Base-by-base conservation (phyloP, 495 filamentous ascomycete genomes). In the Collariella sp. region DNA sequence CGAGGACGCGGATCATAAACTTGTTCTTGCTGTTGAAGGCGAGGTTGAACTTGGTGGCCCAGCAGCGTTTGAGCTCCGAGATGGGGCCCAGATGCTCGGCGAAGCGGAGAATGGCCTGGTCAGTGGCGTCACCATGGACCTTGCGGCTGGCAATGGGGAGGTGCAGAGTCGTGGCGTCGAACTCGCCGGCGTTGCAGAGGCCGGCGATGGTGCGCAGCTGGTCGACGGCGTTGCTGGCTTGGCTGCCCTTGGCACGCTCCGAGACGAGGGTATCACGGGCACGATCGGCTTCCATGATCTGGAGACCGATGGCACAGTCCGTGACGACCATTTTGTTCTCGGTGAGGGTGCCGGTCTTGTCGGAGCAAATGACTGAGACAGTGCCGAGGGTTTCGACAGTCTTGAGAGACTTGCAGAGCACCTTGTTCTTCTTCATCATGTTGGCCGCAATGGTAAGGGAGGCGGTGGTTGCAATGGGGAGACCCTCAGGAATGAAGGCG, bases 21-120 rank as follows among this genome's bases (percentile, higher is more conserved):
- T 88, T 90, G 63, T 87, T 88, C 70, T 87, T 87, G 61, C 79
- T 83, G 64, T 88, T 90, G 70, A 90, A 89, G 0, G 81, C 81
- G 7, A 88, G 68, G 56, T 87, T 78, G 64, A 81, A 85, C 7
- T 79, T 73, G 36, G 75, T 80, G 35, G 74, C 73, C 74, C 79
- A 84, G 20, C 67, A 60, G 13, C 73, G 60, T 12, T 75, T 71
- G 5, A 82, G 61, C 16, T 79, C 71, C 10, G 71, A 52, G 1
- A 81, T 74, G 0, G 79, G 65, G 2, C 73, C 72, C 5, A 85
- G 67, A 11, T 68, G 70, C 61, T 87, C 84, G 0, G 82, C 78
- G 45, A 88, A 81, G 31, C 84, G 76, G 16, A 90, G 67, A 24
- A 87, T 75, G 7, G 86, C 84, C 46, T 81, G 77, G 65, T 88